A percentile compares a stretch with the other conserved stretches of the same genome.
Conservation (phyloP, 192 early-diverging fungal genomes). For the Powellomyces hirtus region DNA sequence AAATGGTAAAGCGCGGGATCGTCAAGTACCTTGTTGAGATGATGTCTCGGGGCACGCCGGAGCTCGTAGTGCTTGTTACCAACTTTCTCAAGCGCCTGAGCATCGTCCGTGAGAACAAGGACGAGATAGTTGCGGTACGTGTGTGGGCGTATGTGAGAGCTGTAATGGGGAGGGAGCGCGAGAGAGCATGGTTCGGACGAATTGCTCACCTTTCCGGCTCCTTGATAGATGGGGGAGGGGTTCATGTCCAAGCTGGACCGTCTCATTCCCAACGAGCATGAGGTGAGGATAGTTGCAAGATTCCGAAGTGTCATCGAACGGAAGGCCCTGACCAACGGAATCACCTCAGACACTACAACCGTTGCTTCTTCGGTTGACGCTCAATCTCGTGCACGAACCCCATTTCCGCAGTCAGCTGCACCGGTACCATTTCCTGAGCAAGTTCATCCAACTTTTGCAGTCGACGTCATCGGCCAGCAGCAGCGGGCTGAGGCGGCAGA, state of each 20-base stretch:
- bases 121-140: conserved; percentile 47
- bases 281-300: too few species aligned
- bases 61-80: conserved; percentile 46
- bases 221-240: conserved; percentile 26
- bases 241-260: conserved; percentile 35
- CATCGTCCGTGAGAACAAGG: conserved; percentile 55
- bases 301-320: too few species aligned
- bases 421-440: conserved; percentile 27
- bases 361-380: conserved; percentile 33
- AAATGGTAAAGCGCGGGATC: conserved; percentile 59
- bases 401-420: conserved; percentile 35
- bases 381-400: conserved; percentile 50
- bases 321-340: too few species aligned
- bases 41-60: conserved; percentile 47
- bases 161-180: too few species aligned
- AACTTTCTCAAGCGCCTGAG: conserved; percentile 55
- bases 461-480: conserved; percentile 16
- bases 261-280: conserved; percentile 32
- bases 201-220: not conserved
- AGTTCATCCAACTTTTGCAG: conserved; percentile 34
- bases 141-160: too few species aligned
- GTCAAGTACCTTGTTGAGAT: conserved; percentile 45
- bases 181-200: conserved; percentile 1
- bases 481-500: conserved; percentile 14
- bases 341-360: conserved; percentile 44